Conservation (phyloP, 352 stramenopile genomes). For the Albugo laibachii region DNA sequence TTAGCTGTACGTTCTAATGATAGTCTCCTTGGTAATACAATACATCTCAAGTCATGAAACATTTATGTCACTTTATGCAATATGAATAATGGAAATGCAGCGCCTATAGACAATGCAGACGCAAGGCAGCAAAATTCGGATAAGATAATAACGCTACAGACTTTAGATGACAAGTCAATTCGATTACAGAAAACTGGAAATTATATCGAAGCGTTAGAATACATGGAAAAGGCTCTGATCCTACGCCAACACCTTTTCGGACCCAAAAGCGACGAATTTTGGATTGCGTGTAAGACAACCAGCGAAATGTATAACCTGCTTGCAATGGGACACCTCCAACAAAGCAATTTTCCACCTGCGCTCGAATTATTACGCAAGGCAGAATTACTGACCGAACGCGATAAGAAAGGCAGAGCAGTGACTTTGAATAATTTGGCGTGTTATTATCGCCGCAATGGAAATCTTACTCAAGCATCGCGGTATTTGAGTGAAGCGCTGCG, state of each 20-base stretch:
- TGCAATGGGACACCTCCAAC: conserved; percentile 90
- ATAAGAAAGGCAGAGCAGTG: conserved; percentile 61
- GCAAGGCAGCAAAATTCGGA: conserved; percentile 28
- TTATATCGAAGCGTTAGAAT: conserved; percentile 85
- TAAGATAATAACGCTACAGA: conserved; percentile 76
- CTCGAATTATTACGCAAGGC: conserved; percentile 88
- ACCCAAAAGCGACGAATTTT: conserved; percentile 79
- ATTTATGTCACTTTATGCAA: too few relatives aligned
- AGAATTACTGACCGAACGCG: conserved; percentile 83
- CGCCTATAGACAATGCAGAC: too few relatives aligned
- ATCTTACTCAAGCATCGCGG: conserved; percentile 79
- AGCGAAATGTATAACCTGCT: conserved; percentile 92
- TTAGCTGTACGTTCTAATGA: too few relatives aligned
- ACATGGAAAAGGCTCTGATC: conserved; percentile 86
- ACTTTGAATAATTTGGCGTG: conserved; percentile 92
- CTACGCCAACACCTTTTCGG: conserved; percentile 88
- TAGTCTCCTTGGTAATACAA: too few relatives aligned
- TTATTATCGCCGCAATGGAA: conserved; percentile 81
- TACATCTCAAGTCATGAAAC: too few relatives aligned
- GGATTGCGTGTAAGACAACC: conserved; percentile 78
- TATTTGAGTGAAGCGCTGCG: conserved; percentile 86
- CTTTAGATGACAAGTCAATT: conserved; percentile 78
- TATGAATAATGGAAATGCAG: too few relatives aligned
- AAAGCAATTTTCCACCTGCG: conserved; percentile 83
- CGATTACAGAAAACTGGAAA: conserved; percentile 82